Conservation (phyloP, 2,329 filamentous ascomycete species). For the Colletotrichum navitas region DNA sequence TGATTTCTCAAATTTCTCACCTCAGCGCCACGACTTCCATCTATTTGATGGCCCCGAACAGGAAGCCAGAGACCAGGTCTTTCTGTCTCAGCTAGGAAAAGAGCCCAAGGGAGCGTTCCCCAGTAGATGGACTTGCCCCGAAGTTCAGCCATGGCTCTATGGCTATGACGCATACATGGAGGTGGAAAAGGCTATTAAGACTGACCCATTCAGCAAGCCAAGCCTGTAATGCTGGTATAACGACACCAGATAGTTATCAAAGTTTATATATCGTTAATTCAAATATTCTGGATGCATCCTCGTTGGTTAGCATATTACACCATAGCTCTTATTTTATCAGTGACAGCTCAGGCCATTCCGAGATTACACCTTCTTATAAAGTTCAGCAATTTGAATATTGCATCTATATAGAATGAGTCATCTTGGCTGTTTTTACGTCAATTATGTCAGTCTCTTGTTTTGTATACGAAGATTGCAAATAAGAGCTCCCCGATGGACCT, state of each 20-base stretch:
- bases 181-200: slow-evolving; percentile 33
- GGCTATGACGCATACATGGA: slow-evolving; percentile 67
- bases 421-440: no score
- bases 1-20: slow-evolving; percentile 25
- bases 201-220: slow-evolving; percentile 18
- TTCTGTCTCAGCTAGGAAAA: slow-evolving; percentile 66
- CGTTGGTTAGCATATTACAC: background rate
- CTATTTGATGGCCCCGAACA: slow-evolving; percentile 69
- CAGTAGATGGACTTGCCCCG: slow-evolving; percentile 72
- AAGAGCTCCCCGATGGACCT: background rate
- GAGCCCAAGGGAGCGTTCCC: slow-evolving; percentile 68
- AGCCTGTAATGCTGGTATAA: background rate
- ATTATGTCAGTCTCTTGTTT: background rate
- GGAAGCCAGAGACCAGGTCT: slow-evolving; percentile 67
- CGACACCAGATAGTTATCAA: background rate
- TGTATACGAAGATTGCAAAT: no score
- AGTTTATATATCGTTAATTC: rapidly evolving
- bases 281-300: rapidly evolving
- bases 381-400: background rate
- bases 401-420: background rate
- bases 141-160: slow-evolving; percentile 74
- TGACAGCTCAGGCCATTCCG: background rate
- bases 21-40: slow-evolving; percentile 64
- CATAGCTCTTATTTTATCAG: background rate
- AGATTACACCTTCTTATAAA: rapidly evolving